Conservation (phyloP, 495 filamentous ascomycete species). For the Penicillium samsonianum region DNA sequence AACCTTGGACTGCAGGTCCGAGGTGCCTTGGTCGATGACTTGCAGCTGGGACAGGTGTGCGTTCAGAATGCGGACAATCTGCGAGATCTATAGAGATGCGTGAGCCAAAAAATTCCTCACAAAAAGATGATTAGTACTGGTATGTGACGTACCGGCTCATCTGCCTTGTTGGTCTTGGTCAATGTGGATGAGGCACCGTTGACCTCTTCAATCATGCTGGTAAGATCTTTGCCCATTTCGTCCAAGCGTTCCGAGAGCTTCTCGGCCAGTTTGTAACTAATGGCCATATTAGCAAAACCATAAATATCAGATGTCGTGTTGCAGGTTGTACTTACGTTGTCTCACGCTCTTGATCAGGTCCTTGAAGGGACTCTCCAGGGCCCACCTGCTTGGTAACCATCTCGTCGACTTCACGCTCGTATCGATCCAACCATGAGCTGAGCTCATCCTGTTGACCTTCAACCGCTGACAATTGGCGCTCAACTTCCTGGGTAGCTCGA, state of each 20-base stretch:
- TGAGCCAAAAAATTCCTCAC: slow-evolving; percentile 12
- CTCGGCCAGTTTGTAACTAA: slow-evolving; percentile 82
- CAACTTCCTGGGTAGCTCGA: slow-evolving; percentile 84
- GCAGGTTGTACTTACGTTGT: slow-evolving; percentile 59
- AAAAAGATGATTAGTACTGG: neutral
- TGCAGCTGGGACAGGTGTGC: slow-evolving; percentile 85
- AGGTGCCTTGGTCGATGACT: slow-evolving; percentile 82
- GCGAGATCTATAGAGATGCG: slow-evolving; percentile 64
- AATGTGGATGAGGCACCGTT: slow-evolving; percentile 81
- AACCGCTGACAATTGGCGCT: slow-evolving; percentile 81
- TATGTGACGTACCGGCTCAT: slow-evolving; percentile 77
- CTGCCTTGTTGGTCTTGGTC: slow-evolving; percentile 82
- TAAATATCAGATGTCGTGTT: neutral
- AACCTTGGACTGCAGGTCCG: slow-evolving; percentile 78
- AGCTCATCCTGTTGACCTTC: slow-evolving; percentile 92
- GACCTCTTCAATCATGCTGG: slow-evolving; percentile 96
- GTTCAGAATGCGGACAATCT: slow-evolving; percentile 93
- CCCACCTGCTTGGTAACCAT: slow-evolving; percentile 73
- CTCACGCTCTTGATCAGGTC: slow-evolving; percentile 92
- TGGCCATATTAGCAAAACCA: slow-evolving; percentile 19
- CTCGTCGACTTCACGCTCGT: slow-evolving; percentile 84
- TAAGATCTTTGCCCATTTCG: slow-evolving; percentile 87
- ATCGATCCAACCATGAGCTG: slow-evolving; percentile 77
- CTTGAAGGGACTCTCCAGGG: slow-evolving; percentile 69
- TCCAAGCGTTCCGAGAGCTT: slow-evolving; percentile 83